phyloP scores from a whole-genome alignment of 306 rosid genomes.

The Casuarina glauca region DNA sequence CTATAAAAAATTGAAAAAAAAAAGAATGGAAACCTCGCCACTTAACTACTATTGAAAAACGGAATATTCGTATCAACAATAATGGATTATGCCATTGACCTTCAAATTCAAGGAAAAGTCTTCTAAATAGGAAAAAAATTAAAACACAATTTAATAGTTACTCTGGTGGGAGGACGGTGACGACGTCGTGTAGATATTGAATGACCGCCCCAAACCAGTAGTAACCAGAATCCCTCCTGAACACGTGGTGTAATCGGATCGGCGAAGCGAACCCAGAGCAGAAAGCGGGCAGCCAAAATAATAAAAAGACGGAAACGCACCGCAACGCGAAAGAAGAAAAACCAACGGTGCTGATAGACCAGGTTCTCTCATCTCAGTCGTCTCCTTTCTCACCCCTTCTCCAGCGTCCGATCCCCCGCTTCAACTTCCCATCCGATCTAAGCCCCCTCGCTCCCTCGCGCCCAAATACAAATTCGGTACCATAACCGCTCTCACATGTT shows the following conservation, averaged over 20 bases:
- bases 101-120: no score
- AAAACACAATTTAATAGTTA: no score
- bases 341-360: conserved; percentile 93
- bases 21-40: no score
- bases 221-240: neutral
- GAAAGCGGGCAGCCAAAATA: neutral
- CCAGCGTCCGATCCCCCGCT: conserved; percentile 94
- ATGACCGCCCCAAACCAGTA: neutral
- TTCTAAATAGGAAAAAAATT: no score
- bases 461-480: conserved; percentile 55
- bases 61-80: no score
- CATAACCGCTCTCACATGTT: conserved; percentile 19
- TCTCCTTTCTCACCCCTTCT: conserved; percentile 79
- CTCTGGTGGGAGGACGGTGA: neutral
- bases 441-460: conserved; percentile 62
- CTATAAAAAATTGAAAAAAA: no score
- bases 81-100: no score
- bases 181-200: neutral
- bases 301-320: neutral
- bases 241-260: conserved; percentile 24
- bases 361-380: conserved; percentile 68
- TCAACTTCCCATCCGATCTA: conserved; percentile 52
- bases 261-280: conserved; percentile 1
- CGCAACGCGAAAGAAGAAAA: conserved; percentile 26
- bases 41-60: no score